Base-by-base conservation (phyloP, 495 filamentous ascomycete genomes). In the Xylaria grammica region DNA sequence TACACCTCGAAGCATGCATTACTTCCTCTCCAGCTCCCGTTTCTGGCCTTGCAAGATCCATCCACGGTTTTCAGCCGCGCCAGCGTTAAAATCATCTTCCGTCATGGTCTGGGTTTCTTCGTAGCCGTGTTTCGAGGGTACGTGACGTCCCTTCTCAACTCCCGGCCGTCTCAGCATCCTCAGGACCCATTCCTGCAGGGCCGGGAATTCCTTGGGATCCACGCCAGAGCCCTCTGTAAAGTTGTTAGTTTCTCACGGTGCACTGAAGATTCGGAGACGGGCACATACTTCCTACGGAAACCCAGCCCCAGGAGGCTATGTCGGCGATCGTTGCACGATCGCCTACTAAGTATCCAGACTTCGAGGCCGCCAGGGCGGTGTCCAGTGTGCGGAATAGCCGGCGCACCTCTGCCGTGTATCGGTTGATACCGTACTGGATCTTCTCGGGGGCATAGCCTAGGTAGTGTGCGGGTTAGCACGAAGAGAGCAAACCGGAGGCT, bases 321-420 rank as follows among this genome's bases (percentile, higher is more conserved):
- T 97, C 93, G 0, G 93, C 94, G 62, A 95, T 92, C 19, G 92
- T 93, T 67, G 86, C 83, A 63, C 87, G 87, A 67, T 93, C 85
- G 1, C 93, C 94, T 10, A 94, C 91, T 2, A 97, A 77, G 69
- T 89, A 97, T 7, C 78, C 89, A 9, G 85, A 87, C 34, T 74
- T 81, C 8, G 85, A 87, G 59, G 80, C 79, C 19, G 81, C 75
- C 17, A 97, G 86, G 59, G 92, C 91, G 52, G 77, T 82, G 63
- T 97, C 88, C 52, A 97, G 81, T 17, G 94, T 89, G 38, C 86
- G 74, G 77, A 96, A 97, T 19, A 97, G 82, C 0, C 94, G 87
- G 7, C 87, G 82, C 1, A 91, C 90, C 78, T 97, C 94, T 67
- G 89, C 90, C 65, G 83, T 80, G 78, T 97, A 97, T 24, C 94